These are phyloP conservation scores for Backusella tuberculispora DNA, from an alignment of 192 early-diverging fungal species.

Conservation along the genomic window DNA sequence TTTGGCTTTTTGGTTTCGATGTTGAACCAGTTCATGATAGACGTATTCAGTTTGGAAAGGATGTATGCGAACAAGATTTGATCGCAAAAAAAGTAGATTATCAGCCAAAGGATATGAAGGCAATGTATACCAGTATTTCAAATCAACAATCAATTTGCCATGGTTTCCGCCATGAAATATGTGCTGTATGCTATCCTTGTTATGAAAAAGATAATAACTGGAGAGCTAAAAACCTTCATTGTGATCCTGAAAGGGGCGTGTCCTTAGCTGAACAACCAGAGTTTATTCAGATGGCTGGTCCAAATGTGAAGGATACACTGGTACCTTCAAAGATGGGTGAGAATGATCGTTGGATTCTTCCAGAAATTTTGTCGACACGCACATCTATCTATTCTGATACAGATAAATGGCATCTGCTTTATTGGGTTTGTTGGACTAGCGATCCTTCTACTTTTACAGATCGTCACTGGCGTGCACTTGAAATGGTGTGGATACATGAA, in stretches of 20 bases:
- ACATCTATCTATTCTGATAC: constrained; percentile 59
- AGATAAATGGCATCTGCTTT: constrained; percentile 58
- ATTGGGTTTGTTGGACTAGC: constrained; percentile 64
- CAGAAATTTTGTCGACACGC: constrained; percentile 47
- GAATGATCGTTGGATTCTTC: constrained; percentile 61
- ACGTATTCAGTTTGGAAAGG: constrained; percentile 53
- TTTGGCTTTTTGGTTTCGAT: constrained; percentile 61
- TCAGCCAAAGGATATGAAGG: constrained; percentile 38
- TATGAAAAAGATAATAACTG: constrained; percentile 51
- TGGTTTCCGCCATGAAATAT: constrained; percentile 43
- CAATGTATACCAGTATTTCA: constrained; percentile 56
- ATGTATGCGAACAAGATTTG: constrained; percentile 63
- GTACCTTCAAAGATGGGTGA: constrained; percentile 27
- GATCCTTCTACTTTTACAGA: constrained; percentile 54
- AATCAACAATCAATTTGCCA: constrained; percentile 47
- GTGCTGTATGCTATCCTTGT: constrained; percentile 63
- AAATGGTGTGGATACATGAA: constrained; percentile 61
- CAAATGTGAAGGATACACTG: constrained; percentile 32
- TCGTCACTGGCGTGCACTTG: constrained; percentile 59
- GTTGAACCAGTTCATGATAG: constrained; percentile 58
- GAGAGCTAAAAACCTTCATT: constrained; percentile 52
- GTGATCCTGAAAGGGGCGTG: constrained; percentile 54
- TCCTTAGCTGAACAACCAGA: constrained; percentile 37
- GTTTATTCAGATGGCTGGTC: constrained; percentile 21
- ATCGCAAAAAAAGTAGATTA: constrained; percentile 48